Conservation (phyloP, 768 basidiomycete species). For the Favolaschia claudopus region DNA sequence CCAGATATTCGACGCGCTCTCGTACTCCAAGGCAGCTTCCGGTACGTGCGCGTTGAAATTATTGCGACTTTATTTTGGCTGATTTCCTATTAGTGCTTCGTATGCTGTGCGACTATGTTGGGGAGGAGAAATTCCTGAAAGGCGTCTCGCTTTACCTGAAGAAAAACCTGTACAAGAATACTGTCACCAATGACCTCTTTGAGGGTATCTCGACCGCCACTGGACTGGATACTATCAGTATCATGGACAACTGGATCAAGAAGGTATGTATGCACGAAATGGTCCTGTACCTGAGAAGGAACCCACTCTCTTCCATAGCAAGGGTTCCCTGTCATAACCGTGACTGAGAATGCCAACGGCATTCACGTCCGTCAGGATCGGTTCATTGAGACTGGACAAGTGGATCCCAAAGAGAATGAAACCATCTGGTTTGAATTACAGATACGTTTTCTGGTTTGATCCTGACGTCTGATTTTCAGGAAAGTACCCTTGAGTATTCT, state of each 20-base stretch:
- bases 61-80: background rate
- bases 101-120: constrained; percentile 90
- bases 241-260: constrained; percentile 94
- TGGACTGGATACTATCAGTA: constrained; percentile 70
- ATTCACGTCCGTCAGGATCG: constrained; percentile 89
- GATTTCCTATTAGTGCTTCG: constrained; percentile 70
- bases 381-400: constrained; percentile 87
- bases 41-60: constrained; percentile 47
- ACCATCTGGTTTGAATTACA: constrained; percentile 72
- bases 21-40: constrained; percentile 86
- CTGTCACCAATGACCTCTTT: constrained; percentile 88
- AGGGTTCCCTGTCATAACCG: constrained; percentile 91
- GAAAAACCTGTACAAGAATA: constrained; percentile 85
- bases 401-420: constrained; percentile 82
- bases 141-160: constrained; percentile 94
- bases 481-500: constrained; percentile 81
- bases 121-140: constrained; percentile 86
- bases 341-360: constrained; percentile 76
- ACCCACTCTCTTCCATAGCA: constrained; percentile 40
- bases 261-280: constrained; percentile 55
- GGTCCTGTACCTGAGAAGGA: background rate
- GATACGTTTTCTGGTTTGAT: background rate
- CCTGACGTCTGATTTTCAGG: constrained; percentile 52
- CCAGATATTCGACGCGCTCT: constrained; percentile 91
- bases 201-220: constrained; percentile 81